Base-by-base conservation (phyloP, 306 rosid genomes). In the Mimosa bimucronata region DNA sequence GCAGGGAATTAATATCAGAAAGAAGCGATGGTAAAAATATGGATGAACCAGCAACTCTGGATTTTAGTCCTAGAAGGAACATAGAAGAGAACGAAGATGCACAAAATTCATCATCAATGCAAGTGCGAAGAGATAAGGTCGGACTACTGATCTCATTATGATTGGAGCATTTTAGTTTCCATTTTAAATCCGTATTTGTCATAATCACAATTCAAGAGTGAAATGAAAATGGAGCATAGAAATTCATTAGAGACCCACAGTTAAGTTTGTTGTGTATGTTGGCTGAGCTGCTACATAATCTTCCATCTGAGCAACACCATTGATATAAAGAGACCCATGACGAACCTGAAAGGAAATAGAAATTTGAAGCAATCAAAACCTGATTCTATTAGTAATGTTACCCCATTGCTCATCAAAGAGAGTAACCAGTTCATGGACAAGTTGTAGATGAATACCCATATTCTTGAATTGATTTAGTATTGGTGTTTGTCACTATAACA, bases 231-330 rank as follows among this genome's bases (percentile, higher is more conserved):
- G 65, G 37, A 74, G 46, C 29, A 60, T 55, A 66, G 58, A 9
- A 71, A 58, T 34, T 60, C 70, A 70, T 29, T 48, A 57, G 76
- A 26, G 18, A 25, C 96, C 81, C 85, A 95, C 97, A 18, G 89
- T 87, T 83, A 88, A 71, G 42, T 75, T 26, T 2, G 78, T 78
- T 68, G 76, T 80, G 75, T 95, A 89, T 18, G 89, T 62, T 40
- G 94, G 96, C 52, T 57, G 77, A 72, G 77, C 91, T 50, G 85
- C 89, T n/a, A 95, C 79, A 65, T 86, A 92, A 81, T 89, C 89
- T 86, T 95, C 98, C 79, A 75, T 66, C 86, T 75, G 86, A 6
- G 91, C 82, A 77, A 85, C 74, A 62, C 98, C 98, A 80, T 95
- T 95, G 80, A 92, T 78, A 76, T 86, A 87, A 82, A 95, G 98